phyloP scores from a whole-genome alignment of 2,329 filamentous ascomycete species.

The Fusarium chlamydosporum region DNA sequence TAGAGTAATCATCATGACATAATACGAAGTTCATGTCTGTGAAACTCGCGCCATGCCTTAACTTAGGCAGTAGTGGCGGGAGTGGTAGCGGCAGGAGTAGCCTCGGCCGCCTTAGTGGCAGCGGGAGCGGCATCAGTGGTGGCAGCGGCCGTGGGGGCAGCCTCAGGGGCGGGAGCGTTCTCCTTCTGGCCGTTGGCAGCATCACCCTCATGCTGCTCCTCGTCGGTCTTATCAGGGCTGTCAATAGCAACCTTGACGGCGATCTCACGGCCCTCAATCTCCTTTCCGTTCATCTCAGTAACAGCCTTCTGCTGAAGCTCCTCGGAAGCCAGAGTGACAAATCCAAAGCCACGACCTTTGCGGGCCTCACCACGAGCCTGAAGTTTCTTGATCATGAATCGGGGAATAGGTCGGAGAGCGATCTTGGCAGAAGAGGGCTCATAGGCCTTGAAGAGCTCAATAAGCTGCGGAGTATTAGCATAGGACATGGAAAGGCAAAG shows the following conservation, averaged over 20 bases:
- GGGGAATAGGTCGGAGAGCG: conserved; percentile 95
- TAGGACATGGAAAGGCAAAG: neutral
- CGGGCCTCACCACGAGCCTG: conserved; percentile 97
- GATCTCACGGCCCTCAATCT: conserved; percentile 98
- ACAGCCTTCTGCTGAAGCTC: conserved; percentile 98
- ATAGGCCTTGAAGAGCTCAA: conserved; percentile 96
- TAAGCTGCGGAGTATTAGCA: conserved; percentile 74
- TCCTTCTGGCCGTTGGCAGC: conserved; percentile 62
- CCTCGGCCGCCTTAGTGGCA: conserved; percentile 32
- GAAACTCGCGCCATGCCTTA: conserved; percentile 46
- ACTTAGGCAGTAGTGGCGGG: conserved; percentile 54
- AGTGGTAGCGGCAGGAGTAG: conserved; percentile 49
- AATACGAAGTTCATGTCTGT: conserved; percentile 45
- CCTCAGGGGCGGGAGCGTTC: conserved; percentile 51
- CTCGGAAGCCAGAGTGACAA: conserved; percentile 95
- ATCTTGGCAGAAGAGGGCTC: conserved; percentile 97
- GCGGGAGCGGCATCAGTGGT: conserved; percentile 50
- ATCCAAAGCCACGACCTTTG: conserved; percentile 99
- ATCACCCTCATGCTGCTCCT: conserved; percentile 73
- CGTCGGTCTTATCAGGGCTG: conserved; percentile 94
- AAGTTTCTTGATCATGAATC: conserved; percentile 99
- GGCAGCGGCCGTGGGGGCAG: conserved; percentile 46
- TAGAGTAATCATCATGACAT: conserved; percentile 54
- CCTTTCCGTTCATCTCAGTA: conserved; percentile 98
- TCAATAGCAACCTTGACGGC: conserved; percentile 99